These are phyloP conservation scores for Phytopythium mirpurense DNA, from an alignment of 352 stramenopile genomes.

Conservation along the genomic window DNA sequence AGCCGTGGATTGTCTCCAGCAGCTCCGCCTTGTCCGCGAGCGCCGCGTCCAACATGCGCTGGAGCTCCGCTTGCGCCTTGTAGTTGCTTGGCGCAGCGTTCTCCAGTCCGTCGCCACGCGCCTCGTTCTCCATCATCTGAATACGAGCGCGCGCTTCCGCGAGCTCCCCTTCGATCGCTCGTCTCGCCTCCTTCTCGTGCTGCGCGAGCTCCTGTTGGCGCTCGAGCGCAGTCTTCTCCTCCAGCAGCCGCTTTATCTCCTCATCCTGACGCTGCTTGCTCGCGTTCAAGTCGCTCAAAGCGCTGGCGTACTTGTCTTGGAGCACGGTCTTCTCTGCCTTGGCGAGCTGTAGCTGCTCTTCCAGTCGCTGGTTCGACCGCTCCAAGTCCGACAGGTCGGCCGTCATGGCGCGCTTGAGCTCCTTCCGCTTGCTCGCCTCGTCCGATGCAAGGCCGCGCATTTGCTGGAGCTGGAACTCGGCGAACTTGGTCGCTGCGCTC, in stretches of 20 bases:
- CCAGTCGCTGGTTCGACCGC: slow-evolving; percentile 12
- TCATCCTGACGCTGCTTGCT: slow-evolving; percentile 14
- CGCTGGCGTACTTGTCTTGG: slow-evolving; percentile 13
- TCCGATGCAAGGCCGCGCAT: slow-evolving; percentile 47
- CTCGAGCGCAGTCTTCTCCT: slow-evolving; percentile 16
- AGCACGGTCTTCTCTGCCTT: slow-evolving; percentile 18
- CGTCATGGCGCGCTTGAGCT: slow-evolving; percentile 9
- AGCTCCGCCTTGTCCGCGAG: slow-evolving; percentile 58
- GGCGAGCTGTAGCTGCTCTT: slow-evolving; percentile 1
- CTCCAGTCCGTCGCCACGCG: slow-evolving; percentile 4
- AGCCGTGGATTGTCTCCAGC: slow-evolving; percentile 50
- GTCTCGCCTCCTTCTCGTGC: slow-evolving; percentile 24
- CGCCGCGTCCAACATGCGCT: slow-evolving; percentile 42
- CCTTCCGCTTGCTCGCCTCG: slow-evolving; percentile 27
- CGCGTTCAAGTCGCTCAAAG: slow-evolving; percentile 9
- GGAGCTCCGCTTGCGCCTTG: slow-evolving; percentile 21
- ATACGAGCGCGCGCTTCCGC: slow-evolving; percentile 29
- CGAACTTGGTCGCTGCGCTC: slow-evolving; percentile 71
- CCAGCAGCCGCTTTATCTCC: slow-evolving; percentile 14
- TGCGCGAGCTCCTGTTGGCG: slow-evolving; percentile 19
- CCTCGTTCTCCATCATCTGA: slow-evolving; percentile 34
- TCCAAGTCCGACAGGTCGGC: slow-evolving; percentile 7
- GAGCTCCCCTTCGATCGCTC: slow-evolving; percentile 22
- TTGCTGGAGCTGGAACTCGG: slow-evolving; percentile 75
- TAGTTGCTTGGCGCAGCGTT: not conserved